Evolutionary conservation across 108 stramenopile genomes (phyloP).

Genomic region (Aurantiochytrium sp.): DNA sequence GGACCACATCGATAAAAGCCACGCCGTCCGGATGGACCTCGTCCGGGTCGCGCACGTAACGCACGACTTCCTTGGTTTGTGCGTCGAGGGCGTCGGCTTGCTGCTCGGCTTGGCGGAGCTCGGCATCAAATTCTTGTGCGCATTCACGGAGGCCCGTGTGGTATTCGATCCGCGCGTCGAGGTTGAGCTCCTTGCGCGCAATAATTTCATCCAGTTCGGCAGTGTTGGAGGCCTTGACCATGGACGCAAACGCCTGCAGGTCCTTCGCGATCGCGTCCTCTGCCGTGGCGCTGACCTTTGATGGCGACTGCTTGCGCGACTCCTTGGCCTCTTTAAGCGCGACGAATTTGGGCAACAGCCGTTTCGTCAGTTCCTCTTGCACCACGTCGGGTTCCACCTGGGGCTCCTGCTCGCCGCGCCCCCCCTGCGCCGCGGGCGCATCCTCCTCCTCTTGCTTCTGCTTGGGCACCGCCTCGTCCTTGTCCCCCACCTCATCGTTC

Average conservation of each 20-base stretch:
- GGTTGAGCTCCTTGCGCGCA: not conserved
- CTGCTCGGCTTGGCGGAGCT: not conserved
- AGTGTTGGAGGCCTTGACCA: not conserved
- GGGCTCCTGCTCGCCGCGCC: not conserved
- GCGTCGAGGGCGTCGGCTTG: not conserved
- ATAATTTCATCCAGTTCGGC: not conserved
- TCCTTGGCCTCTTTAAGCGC: not conserved
- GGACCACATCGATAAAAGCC: not conserved
- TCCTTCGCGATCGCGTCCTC: not conserved
- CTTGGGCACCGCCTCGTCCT: not conserved
- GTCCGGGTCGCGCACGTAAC: not conserved
- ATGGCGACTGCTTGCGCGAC: not conserved
- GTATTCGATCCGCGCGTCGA: not conserved
- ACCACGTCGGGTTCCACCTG: not conserved
- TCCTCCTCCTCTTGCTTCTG: not conserved
- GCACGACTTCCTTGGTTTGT: not conserved
- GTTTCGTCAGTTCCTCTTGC: not conserved
- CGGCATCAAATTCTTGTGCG: not conserved
- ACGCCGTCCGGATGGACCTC: not conserved
- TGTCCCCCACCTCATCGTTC: not conserved
- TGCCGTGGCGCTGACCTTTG: not conserved
- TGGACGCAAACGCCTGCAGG: not conserved
- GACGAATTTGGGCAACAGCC: not conserved
- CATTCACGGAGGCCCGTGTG: not conserved
- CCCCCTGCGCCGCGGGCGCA: too few relatives aligned